Base-by-base conservation (phyloP, 495 filamentous ascomycete genomes). In the Ramalina peruviana region DNA sequence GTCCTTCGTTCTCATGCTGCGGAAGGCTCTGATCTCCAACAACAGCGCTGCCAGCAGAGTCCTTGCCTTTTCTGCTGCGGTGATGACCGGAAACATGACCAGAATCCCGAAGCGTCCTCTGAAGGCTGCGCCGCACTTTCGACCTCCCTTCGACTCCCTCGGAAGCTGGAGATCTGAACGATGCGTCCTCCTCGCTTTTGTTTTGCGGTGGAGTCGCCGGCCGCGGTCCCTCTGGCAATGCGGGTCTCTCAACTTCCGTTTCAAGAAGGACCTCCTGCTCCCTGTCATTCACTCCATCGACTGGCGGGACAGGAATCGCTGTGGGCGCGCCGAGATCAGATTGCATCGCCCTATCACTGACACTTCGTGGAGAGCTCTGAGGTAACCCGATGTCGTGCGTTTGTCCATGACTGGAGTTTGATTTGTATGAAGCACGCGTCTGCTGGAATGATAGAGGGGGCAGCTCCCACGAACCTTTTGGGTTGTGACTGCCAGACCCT, bases 91-190 rank as follows among this genome's bases (percentile, higher is more conserved):
- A 65, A 33, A 82, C 71, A 57, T 85, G 82, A 15, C 27, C 37
- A 13, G 82, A 75, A 51, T 96, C 90, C 47, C 92, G 79, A 9
- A 98, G 73, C n/a, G 88, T 94, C 40, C 88, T 81, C 56, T 95
- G 89, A n/a, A 98, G 71, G 65, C 89, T 93, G 49, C 86, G 86
- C 15, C 92, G 83, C 33, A 83, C 80, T 48, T 79, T 88, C 57
- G 62, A 66, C 64, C 62, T 71, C 46, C 68, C 72, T 40, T 79
- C 74, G 56, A 39, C 62, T 54, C 60, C 60, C 13, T 58, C 56
- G 3, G 58, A 50, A 1, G 70, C 71, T 6, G 60, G 58, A n/a
- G 58, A 52, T 36, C 65, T 71, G 9, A 64, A 62, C 19, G 47
- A 55, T 1, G 50, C 52, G 39, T 64, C 65, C 30, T 62, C 58